Base-by-base conservation (phyloP, 495 filamentous ascomycete genomes). In the Xylaria bambusicola region DNA sequence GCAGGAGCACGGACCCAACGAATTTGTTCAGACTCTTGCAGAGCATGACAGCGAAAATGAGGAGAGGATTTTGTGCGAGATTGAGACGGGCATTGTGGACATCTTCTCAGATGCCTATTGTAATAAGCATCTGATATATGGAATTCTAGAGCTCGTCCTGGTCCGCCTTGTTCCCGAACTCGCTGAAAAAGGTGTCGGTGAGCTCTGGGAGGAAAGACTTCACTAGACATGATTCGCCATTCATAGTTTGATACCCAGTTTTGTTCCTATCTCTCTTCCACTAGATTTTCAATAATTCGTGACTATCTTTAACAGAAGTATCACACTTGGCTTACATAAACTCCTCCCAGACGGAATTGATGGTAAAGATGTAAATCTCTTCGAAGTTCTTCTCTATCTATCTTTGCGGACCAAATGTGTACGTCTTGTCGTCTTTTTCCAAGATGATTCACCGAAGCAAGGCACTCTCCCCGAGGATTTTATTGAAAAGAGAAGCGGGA, bases 111-210 rank as follows among this genome's bases (percentile, higher is more conserved):
- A 96, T 71, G 81, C 80, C 10, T 97, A 96, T 73, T 84, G 89
- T 70, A 98, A 97, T 75, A 93, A 89, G 73, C 92, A 98, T 71
- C 73, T 98, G 9, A 71, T 93, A 42, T 95, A 93, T 63, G 76
- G 81, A 21, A 77, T 92, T 38, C 65, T 97, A 38, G 94, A 98
- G 72, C 74, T 90, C 52, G 58, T 96, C 0, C 75, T 98, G 13
- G 84, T 88, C 35, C 82, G 87, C 64, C 72, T 97, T 31, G 79
- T 96, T 51, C 94, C 94, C 26, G 94, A 98, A 79, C 64, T 98
- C 64, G 82, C 83, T 29, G 89, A 92, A 62, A 86, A 82, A 66
- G 86, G 86, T 36, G 82, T 91, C 9, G 73, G 74, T 55, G 88
- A 91, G 67, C 71, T 96, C 46, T 83, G 90, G 82, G 86, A 82